Evolutionary conservation across 2,329 filamentous ascomycete genomes (phyloP).

Genomic region (Metarhizium humberi): DNA sequence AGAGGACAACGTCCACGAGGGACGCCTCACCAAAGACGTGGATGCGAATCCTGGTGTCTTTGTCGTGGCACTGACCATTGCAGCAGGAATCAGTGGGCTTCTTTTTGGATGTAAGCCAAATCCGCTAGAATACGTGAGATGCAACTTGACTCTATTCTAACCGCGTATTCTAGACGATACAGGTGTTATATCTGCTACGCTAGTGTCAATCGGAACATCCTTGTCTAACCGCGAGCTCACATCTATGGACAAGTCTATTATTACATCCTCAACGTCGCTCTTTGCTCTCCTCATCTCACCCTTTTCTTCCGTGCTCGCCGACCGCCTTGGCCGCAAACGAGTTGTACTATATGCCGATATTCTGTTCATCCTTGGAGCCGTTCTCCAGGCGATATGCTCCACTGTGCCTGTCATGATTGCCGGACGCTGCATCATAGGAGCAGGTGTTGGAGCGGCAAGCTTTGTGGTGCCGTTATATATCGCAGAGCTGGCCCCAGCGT

Average conservation of each 20-base stretch:
- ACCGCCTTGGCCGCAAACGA: conserved; percentile 49
- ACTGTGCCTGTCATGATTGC: conserved; percentile 56
- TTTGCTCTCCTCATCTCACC: conserved; percentile 57
- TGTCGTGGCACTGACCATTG: conserved; percentile 52
- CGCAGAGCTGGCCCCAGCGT: conserved; percentile 71
- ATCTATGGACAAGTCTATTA: conserved; percentile 58
- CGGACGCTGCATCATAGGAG: conserved; percentile 60
- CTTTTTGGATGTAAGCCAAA: conserved; percentile 54
- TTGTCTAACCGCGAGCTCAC: conserved; percentile 48
- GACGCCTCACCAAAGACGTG: conserved; percentile 17
- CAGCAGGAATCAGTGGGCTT: conserved; percentile 57
- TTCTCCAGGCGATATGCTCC: conserved; percentile 50
- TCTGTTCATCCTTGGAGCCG: conserved; percentile 59
- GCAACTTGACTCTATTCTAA: conserved; percentile 5
- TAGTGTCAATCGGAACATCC: conserved; percentile 53
- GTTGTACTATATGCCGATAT: conserved; percentile 56
- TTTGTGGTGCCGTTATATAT: conserved; percentile 86
- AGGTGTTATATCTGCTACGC: conserved; percentile 58
- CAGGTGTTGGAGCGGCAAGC: conserved; percentile 65
- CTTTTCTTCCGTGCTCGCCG: conserved; percentile 54
- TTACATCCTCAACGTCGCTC: conserved; percentile 60
- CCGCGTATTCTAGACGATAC: conserved; percentile 45
- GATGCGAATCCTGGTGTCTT: conserved; percentile 35
- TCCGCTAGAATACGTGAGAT: not conserved
- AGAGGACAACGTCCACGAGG: conserved; percentile 13